phyloP scores from a whole-genome alignment of 768 basidiomycete species.

The Lactarius hatsudake region DNA sequence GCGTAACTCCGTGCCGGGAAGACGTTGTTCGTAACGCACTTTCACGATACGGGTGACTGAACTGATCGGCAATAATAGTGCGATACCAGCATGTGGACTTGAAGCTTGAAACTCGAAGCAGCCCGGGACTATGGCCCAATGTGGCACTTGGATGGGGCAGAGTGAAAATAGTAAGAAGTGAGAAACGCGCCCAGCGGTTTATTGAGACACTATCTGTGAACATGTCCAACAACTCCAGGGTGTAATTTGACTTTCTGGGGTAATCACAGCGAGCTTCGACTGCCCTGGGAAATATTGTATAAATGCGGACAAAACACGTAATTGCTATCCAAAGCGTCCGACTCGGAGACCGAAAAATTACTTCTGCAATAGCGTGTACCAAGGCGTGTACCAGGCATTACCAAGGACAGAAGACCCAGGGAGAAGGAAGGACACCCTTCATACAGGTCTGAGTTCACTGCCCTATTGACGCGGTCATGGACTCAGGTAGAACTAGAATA shows the following conservation, averaged over 20 bases:
- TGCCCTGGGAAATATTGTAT: slow-evolving; percentile 20
- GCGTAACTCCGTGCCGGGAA: background rate
- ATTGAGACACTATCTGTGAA: background rate
- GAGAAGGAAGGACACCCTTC: no score
- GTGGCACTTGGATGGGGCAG: slow-evolving; percentile 20
- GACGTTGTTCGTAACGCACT: background rate
- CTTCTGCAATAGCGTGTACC: no score
- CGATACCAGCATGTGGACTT: slow-evolving; percentile 8
- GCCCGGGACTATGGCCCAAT: slow-evolving; percentile 18
- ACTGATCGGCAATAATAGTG: background rate
- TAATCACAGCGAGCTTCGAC: background rate
- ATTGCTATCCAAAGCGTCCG: slow-evolving; percentile 28
- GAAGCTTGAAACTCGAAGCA: no score
- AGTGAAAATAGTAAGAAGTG: slow-evolving; percentile 5
- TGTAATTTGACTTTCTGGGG: slow-evolving; percentile 15
- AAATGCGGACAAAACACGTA: slow-evolving; percentile 7
- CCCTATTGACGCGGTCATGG: no score
- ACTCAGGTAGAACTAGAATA: no score
- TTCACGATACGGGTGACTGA: background rate
- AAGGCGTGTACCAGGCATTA: no score
- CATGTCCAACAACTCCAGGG: slow-evolving; percentile 12
- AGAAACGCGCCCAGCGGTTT: background rate
- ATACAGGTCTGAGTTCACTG: no score
- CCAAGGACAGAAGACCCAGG: no score
- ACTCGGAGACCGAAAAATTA: slow-evolving; percentile 2